phyloP scores from a whole-genome alignment of 257 asterid species.

The Nicotiana benthamiana region DNA sequence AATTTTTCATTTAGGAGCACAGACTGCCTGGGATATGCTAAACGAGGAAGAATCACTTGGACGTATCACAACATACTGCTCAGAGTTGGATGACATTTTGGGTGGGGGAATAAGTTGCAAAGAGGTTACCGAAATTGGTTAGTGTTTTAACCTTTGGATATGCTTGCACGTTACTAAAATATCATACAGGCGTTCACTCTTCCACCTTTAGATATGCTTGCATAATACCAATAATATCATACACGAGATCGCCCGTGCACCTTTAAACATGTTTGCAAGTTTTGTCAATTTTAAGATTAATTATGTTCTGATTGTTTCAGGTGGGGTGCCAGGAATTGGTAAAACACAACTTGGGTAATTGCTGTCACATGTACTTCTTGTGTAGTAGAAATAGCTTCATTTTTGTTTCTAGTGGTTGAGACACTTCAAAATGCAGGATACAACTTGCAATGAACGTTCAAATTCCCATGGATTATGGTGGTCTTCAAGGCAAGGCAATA shows the following conservation, averaged over 20 bases:
- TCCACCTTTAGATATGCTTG: too few relatives aligned
- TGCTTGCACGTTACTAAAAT: not conserved
- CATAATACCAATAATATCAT: not conserved
- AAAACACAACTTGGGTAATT: constrained; percentile 94
- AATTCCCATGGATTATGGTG: constrained; percentile 81
- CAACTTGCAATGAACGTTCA: constrained; percentile 90
- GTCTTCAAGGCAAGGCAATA: constrained; percentile 87
- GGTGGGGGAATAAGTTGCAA: constrained; percentile 88
- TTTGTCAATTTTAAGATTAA: constrained; percentile 9
- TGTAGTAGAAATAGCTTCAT: constrained; percentile 3
- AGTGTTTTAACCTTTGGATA: constrained; percentile 11
- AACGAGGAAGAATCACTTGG: constrained; percentile 62
- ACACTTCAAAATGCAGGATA: constrained; percentile 41
- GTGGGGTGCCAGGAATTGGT: constrained; percentile 98
- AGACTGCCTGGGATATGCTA: constrained; percentile 93
- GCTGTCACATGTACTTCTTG: constrained; percentile 8
- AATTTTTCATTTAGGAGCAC: constrained; percentile 49
- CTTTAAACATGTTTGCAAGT: not conserved
- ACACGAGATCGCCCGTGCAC: not conserved
- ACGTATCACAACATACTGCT: constrained; percentile 74
- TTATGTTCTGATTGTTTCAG: constrained; percentile 32
- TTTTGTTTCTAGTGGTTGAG: not conserved
- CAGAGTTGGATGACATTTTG: constrained; percentile 71
- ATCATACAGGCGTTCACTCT: not conserved
- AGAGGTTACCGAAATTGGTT: constrained; percentile 96